Evolutionary conservation across 2,329 filamentous ascomycete species (phyloP), one percentile per base, ranked within the genome.

Genomic region (Geoglossum cookeanum): DNA sequence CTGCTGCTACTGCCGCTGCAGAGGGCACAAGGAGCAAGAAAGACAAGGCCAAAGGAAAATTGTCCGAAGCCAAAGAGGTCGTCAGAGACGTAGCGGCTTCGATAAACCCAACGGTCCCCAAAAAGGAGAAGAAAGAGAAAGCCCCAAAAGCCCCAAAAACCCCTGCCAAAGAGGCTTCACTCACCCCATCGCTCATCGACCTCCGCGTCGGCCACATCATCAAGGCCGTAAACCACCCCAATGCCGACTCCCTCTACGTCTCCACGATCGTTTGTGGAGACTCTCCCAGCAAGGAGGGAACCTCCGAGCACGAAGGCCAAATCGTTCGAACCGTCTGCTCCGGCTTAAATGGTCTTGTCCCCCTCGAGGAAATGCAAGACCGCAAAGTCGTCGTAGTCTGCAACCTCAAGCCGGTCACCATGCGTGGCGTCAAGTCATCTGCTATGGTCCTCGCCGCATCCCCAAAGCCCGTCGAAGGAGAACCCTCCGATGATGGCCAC

Each of bases 321-420:
- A 77, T 91, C 48, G 88, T 90, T 65, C 86, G 92, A 52, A 98
- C 91, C 15, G 91, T 98, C 54, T 98, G 92, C 79, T 97, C 92
- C 1, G 92, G 92, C 32, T 79, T 98, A 62, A 96, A 95, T 70
- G 92, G 92, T 6, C 80, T 96, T 33, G 74, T 98, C 1, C 92
- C 92, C 0, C 78, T 98, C 52, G 88, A 87, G 70, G 88, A 95
- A 70, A 96, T 98, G 92, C 92, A 98, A 71, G 83, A 83, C 67
- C 87, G 92, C 69, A 94, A 94, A 74, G 87, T 98, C 60, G 80
- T 98, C 35, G 87, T 92, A 0, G 91, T 98, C 27, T 94, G 88
- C 77, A 98, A 98, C 72, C 80, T 98, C 64, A 98, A 98, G 78
- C 92, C 92, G 55, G 92, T 97, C 70, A 98, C 94, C 71, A 98